A percentile compares a stretch with the other conserved stretches of the same genome.
Conservation (phyloP, 441 rosid genomes). For the Adansonia rubrostipa region DNA sequence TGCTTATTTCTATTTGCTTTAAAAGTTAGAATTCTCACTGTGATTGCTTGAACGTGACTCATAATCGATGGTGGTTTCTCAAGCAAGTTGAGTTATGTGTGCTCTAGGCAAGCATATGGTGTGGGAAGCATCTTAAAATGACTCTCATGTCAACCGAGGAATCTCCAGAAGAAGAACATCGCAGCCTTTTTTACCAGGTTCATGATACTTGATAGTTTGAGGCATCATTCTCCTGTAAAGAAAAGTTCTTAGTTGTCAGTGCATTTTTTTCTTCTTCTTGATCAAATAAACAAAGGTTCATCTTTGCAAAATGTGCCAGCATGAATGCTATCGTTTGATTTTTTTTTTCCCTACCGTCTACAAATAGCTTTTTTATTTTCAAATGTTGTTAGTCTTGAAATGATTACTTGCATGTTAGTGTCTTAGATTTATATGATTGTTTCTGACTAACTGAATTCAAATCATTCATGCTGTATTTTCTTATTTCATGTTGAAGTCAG, state of each 20-base stretch:
- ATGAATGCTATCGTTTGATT: neutral
- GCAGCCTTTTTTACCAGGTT: conserved; percentile 69
- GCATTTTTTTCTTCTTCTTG: neutral
- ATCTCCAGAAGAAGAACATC: conserved; percentile 91
- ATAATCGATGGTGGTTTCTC: conserved; percentile 1
- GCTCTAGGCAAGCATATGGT: conserved; percentile 78
- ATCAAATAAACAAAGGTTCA: neutral
- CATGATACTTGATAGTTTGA: conserved; percentile 9
- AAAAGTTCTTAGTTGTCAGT: neutral
- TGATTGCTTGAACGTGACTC: neutral
- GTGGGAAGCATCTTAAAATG: conserved; percentile 88
- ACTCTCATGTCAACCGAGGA: conserved; percentile 75
- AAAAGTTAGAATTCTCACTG: neutral
- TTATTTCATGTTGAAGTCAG: neutral
- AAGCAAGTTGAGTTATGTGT: conserved; percentile 21
- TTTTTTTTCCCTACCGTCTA: neutral
- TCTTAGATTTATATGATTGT: neutral
- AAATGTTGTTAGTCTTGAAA: neutral
- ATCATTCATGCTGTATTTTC: neutral
- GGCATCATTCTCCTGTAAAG: conserved; percentile 11
- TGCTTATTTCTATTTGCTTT: neutral
- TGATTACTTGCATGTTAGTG: neutral
- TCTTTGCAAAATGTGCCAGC: conserved; percentile 6
- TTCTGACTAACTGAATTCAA: neutral
- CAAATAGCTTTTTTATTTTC: neutral